These are phyloP conservation scores for Aspergillus sp. DNA, from an alignment of 2,329 filamentous ascomycete genomes.

Conservation along the genomic window DNA sequence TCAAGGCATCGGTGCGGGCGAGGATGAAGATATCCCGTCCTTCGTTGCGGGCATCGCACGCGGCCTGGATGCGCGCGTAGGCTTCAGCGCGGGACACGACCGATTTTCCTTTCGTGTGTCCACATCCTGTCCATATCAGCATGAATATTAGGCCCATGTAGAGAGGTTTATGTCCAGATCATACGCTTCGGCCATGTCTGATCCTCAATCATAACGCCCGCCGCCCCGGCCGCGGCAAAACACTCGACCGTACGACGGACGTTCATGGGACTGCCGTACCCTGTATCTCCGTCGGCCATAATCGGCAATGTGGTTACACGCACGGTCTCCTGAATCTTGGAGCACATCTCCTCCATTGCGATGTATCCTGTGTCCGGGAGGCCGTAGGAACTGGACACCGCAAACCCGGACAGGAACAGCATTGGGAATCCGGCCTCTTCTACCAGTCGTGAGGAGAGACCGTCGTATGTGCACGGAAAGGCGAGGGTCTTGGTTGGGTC, in stretches of 20 bases:
- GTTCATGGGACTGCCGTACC: conserved; percentile 50
- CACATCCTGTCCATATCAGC: conserved; percentile 33
- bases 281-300: conserved; percentile 49
- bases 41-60: conserved; percentile 45
- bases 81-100: conserved; percentile 47
- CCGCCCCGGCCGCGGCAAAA: conserved; percentile 41
- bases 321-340: conserved; percentile 44
- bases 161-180: conserved; percentile 1
- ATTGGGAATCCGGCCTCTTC: conserved; percentile 49
- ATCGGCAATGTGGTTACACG: conserved; percentile 41
- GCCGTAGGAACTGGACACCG: conserved; percentile 40
- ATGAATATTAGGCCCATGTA: not conserved
- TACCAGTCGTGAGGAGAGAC: conserved; percentile 42
- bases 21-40: conserved; percentile 48
- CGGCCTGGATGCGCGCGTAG: conserved; percentile 47
- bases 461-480: conserved; percentile 45
- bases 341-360: conserved; percentile 46
- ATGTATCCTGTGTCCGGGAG: conserved; percentile 52
- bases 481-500: conserved; percentile 47
- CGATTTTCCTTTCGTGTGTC: conserved; percentile 47
- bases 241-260: conserved; percentile 46
- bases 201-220: conserved; percentile 46
- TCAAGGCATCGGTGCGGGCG: conserved; percentile 43
- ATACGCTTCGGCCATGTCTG: conserved; percentile 50
- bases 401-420: conserved; percentile 45